Conservation (phyloP, 2,329 filamentous ascomycete genomes). For the Fulvia fulva region DNA sequence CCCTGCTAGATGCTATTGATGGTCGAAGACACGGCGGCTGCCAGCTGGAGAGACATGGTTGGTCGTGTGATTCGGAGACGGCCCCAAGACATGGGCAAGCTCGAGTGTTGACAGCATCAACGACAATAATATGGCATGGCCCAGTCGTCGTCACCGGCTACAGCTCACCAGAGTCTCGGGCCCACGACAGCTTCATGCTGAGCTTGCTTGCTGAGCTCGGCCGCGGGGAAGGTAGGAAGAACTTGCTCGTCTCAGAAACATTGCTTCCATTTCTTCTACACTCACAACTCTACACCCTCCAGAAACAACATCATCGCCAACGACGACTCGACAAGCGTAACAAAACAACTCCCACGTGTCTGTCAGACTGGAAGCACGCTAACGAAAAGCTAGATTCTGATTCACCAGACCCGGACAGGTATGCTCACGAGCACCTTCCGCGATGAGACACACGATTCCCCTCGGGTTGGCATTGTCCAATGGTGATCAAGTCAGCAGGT, state of each 20-base stretch:
- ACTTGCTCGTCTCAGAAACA: not conserved
- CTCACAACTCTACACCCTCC: not conserved
- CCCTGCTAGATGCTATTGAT: not conserved
- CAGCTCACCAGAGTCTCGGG: not conserved
- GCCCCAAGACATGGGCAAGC: not conserved
- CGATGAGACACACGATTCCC: conserved; percentile 16
- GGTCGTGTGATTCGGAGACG: conserved; percentile 1
- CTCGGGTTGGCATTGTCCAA: conserved; percentile 8
- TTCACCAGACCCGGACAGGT: conserved; percentile 3
- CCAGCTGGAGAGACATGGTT: not conserved
- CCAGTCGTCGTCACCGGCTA: no score
- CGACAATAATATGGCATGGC: no score
- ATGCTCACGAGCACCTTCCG: conserved; percentile 10
- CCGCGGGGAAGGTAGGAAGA: conserved; percentile 1
- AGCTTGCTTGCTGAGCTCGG: not conserved
- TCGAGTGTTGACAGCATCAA: no score
- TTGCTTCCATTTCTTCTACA: not conserved
- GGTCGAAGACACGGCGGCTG: not conserved
- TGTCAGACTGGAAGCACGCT: not conserved
- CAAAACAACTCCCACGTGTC: not conserved
- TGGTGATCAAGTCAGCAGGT: conserved; percentile 19
- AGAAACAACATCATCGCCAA: not conserved
- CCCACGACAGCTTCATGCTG: conserved; percentile 1
- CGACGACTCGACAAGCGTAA: conserved; percentile 1
- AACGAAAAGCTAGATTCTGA: not conserved